Evolutionary conservation across 2,329 filamentous ascomycete genomes (phyloP).

Genomic region (Juglanconis juglandina): DNA sequence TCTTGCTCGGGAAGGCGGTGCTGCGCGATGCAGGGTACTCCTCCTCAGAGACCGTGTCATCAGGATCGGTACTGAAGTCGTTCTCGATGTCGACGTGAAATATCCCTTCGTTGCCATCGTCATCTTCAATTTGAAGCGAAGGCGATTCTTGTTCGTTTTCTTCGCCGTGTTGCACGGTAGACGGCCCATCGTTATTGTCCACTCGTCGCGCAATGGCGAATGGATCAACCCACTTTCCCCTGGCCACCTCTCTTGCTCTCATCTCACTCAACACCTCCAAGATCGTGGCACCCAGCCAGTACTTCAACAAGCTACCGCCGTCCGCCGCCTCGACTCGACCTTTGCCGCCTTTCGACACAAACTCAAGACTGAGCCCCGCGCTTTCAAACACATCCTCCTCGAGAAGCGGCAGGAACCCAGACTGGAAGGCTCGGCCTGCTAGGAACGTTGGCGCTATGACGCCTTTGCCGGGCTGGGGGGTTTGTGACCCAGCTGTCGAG

Average conservation of each 20-base stretch:
- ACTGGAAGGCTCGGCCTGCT: conserved; percentile 11
- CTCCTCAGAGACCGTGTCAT: background rate
- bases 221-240: background rate
- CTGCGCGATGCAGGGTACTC: background rate
- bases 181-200: background rate
- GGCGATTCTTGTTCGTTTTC: background rate
- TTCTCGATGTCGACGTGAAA: background rate
- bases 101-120: background rate
- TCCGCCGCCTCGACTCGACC: background rate
- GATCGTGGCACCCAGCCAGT: conserved; percentile 9
- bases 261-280: conserved; percentile 1
- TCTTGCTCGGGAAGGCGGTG: background rate
- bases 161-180: background rate
- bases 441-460: conserved; percentile 10
- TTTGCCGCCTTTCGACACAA: background rate
- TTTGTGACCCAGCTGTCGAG: background rate
- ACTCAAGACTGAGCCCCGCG: background rate
- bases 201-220: background rate
- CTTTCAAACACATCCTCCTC: background rate
- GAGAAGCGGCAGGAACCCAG: conserved; percentile 7
- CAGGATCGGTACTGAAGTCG: background rate
- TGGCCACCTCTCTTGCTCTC: background rate
- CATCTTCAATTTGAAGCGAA: background rate
- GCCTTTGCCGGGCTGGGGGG: background rate
- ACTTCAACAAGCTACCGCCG: background rate